Evolutionary conservation across 2,329 filamentous ascomycete species (phyloP), one percentile per base, ranked within the genome.

Genomic region (Cladophialophora bantiana): DNA sequence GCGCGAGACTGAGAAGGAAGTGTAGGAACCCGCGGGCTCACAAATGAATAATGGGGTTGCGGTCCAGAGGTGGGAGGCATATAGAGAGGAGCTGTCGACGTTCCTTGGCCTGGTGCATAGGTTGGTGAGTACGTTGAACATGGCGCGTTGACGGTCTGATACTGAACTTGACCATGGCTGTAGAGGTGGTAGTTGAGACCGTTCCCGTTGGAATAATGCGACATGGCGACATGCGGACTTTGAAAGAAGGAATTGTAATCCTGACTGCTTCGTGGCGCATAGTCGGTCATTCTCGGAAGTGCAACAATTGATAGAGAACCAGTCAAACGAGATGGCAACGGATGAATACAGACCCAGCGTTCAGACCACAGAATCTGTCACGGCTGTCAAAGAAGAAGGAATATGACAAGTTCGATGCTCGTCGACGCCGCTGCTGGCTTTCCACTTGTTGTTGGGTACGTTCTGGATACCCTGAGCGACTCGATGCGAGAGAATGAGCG

Each of bases 91-190:
- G 75, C 65, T n/a, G 80, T 68, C 31, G 68, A 70, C 13, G 76
- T 71, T 50, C 75, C 73, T 45, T 77, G 78, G 52, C 78, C 74
- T 20, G 79, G 71, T 31, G 75, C 74, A 62, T 78, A 78, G 32
- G 78, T 76, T 53, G 75, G 63, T 40, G 76, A 72, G 66, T 81
- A 82, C 15, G 78, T 72, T 66, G 77, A 73, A 77, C 79, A 61
- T 74, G 74, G 65, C 72, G 77, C 54, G 34, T 71, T 69, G 34
- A 73, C 69, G 40, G 73, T 58, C 50, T 70, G 69, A 70, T 75
- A 75, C 57, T 70, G 73, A 62, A 68, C 61, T 59, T 68, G 70
- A 65, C 69, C 67, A 64, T 69, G 67, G 62, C 69, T 70, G 31
- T 68, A 67, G 62, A 72, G 54, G 65, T 75, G 54, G 65, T 75